These are phyloP conservation scores for Rhododendron mucronatum DNA, from an alignment of 148 eudicot genomes.

Conservation along the genomic window DNA sequence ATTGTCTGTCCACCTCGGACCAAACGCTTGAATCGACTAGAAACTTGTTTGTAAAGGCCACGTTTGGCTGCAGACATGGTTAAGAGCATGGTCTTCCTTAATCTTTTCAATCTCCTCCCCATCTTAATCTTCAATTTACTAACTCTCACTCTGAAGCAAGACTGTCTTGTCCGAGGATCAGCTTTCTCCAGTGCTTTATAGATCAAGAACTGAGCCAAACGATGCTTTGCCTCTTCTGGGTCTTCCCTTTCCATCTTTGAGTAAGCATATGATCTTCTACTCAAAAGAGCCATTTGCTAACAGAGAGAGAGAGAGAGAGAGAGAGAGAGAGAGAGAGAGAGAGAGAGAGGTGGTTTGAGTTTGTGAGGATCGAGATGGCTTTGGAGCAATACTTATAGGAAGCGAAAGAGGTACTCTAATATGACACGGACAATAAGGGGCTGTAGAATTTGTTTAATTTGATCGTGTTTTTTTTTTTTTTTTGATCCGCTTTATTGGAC, in stretches of 20 bases:
- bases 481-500: too few species aligned
- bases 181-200: slow-evolving; percentile 58
- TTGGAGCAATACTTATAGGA: slow-evolving; percentile 22
- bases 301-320: not conserved
- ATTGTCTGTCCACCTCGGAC: slow-evolving; percentile 24
- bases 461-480: too few species aligned
- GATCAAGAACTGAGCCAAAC: slow-evolving; percentile 68
- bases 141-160: slow-evolving; percentile 51
- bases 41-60: slow-evolving; percentile 31
- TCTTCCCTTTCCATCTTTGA: slow-evolving; percentile 53
- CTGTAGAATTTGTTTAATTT: too few species aligned
- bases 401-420: not conserved
- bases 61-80: slow-evolving; percentile 28
- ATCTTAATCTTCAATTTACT: slow-evolving; percentile 60
- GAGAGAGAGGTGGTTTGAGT: slow-evolving; percentile 2
- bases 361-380: not conserved
- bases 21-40: slow-evolving; percentile 41
- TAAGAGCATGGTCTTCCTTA: slow-evolving; percentile 41
- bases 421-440: too few species aligned
- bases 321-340: too few species aligned
- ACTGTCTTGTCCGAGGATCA: slow-evolving; percentile 31
- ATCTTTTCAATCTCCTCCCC: slow-evolving; percentile 55
- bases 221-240: slow-evolving; percentile 42
- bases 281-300: slow-evolving; percentile 13
- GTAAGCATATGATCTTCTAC: slow-evolving; percentile 38